Conservation (phyloP, 2,329 filamentous ascomycete genomes). For the Epichloe baconii region DNA sequence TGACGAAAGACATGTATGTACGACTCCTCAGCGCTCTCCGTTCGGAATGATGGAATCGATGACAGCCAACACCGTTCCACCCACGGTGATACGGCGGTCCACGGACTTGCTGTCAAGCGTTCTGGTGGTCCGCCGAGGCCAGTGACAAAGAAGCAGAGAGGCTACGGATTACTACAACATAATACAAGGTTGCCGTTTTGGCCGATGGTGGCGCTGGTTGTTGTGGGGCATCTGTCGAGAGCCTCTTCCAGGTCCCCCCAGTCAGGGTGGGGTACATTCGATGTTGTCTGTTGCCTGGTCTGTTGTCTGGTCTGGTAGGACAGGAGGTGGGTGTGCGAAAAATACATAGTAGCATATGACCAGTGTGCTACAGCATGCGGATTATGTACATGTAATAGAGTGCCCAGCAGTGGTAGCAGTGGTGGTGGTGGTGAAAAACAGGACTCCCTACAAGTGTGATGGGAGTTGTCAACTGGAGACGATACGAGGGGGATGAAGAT, state of each 20-base stretch:
- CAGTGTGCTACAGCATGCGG: no score
- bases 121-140: not conserved
- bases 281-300: no score
- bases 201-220: constrained; percentile 3
- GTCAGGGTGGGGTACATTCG: no score
- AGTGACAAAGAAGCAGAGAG: not conserved
- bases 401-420: no score
- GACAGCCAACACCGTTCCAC: not conserved
- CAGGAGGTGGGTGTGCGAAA: no score
- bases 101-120: not conserved
- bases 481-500: not conserved
- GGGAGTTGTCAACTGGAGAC: not conserved
- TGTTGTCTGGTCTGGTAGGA: no score
- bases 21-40: not conserved
- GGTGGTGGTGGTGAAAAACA: no score
- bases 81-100: not conserved
- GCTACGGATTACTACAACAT: no score
- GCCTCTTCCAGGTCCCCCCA: not conserved
- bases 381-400: no score
- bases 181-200: not conserved
- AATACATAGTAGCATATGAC: no score
- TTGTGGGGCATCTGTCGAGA: not conserved
- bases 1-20: not conserved
- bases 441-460: no score
- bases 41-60: not conserved